These are phyloP conservation scores for Citrullus colocynthis DNA, from an alignment of 306 rosid genomes.

Conservation along the genomic window DNA sequence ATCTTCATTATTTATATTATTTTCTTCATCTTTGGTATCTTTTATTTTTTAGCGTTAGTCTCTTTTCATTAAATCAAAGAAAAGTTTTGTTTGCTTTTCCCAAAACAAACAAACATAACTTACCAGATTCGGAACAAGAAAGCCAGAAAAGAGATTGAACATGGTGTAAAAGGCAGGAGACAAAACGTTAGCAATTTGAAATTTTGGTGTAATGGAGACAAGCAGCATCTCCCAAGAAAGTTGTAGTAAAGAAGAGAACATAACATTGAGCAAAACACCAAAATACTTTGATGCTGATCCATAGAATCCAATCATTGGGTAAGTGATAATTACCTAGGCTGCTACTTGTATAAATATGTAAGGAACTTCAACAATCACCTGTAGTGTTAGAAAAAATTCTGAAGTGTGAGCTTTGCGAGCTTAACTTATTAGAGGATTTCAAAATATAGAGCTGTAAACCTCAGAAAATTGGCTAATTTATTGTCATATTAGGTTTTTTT, in stretches of 20 bases:
- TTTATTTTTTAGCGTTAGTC: not conserved
- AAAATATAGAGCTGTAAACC: not conserved
- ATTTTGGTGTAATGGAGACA: conserved; percentile 29
- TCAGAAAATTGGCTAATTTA: not conserved
- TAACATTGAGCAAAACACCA: conserved; percentile 30
- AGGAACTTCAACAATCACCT: conserved; percentile 39
- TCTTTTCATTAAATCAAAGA: too few species aligned
- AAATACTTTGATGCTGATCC: conserved; percentile 20
- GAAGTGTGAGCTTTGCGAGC: not conserved
- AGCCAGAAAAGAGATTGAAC: conserved; percentile 32
- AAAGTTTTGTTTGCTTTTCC: too few species aligned
- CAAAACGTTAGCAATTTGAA: conserved; percentile 21
- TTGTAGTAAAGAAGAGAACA: conserved; percentile 27
- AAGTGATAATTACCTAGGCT: not conserved
- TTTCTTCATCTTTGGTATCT: too few species aligned
- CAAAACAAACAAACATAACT: not conserved
- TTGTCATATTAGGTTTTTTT: too few species aligned
- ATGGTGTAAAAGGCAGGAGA: conserved; percentile 16
- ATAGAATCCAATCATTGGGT: conserved; percentile 34
- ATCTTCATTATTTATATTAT: too few species aligned
- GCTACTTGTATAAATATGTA: conserved; percentile 19
- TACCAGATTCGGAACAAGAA: conserved; percentile 30
- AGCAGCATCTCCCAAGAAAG: conserved; percentile 32
- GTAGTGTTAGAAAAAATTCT: not conserved
- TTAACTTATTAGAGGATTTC: not conserved